Base-by-base conservation (phyloP, 306 rosid genomes). In the Pterocarpus santalinus region DNA sequence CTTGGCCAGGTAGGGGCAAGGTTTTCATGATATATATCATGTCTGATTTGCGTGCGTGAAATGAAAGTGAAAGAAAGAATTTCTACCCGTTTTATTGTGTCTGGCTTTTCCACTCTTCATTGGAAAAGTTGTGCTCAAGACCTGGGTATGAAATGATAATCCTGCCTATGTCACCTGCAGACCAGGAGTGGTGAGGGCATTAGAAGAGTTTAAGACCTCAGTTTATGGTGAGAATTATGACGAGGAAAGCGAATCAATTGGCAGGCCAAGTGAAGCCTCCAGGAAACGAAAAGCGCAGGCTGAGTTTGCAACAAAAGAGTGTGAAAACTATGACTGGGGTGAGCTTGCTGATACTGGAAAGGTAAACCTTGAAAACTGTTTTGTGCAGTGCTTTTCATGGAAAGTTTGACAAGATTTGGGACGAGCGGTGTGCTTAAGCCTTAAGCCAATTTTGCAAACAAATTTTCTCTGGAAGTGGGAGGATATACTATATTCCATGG, bases 271-370 rank as follows among this genome's bases (percentile, higher is more conserved):
- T 35, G 97, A 91, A 68, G 67, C 92, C 38, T 80, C 93, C 68
- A 91, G 79, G 57, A 95, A 93, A 73, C 86, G 99, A 74, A 93
- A 93, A 86, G 92, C 92, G 11, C 39, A 61, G 3, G 77, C 91
- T 8, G 99, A 91, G 44, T 73, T 61, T 85, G 97, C 97, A 13
- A 81, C 80, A 36, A 80, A 87, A 74, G 94, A 90, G 88, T 83
- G 76, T 79, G 88, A 85, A 69, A 89, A 74, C 81, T 90, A 88
- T 80, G 87, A 93, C 74, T 95, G 99, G 97, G 78, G 72, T 44
- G 91, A 88, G 58, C 97, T 95, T 71, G 99, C 97, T 30, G 97
- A 95, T 65, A 83, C 81, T 16, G 97, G 99, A 77, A 84, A 91
- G 99, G 99, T 93, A 70, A 88, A 63, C 75, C 83, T 83, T 47